Evolutionary conservation across 192 early-diverging fungal species (phyloP).

Genomic region (Coemansia erecta): DNA sequence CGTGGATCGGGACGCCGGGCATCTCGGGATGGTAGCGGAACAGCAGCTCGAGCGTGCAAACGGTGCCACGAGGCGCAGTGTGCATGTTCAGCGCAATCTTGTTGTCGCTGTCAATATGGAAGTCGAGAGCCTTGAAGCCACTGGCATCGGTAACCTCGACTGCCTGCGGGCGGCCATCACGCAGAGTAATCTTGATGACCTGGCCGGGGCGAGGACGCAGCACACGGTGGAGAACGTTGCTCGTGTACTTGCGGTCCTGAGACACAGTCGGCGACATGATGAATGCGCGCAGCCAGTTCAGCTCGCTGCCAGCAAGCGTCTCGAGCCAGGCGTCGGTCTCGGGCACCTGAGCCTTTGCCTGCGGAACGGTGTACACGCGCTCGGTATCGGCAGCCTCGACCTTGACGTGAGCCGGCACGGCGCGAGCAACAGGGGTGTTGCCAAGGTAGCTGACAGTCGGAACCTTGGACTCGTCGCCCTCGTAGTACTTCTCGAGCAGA

Average conservation of each 20-base stretch:
- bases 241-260: slow-evolving; percentile 67
- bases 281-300: slow-evolving; percentile 83
- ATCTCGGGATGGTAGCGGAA: slow-evolving; percentile 79
- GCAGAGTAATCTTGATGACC: slow-evolving; percentile 34
- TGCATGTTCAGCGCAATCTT: slow-evolving; percentile 62
- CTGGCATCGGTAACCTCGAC: slow-evolving; percentile 60
- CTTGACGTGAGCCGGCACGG: slow-evolving; percentile 19
- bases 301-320: slow-evolving; percentile 67
- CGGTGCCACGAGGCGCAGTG: slow-evolving; percentile 49
- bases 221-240: slow-evolving; percentile 65
- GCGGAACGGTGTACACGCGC: slow-evolving; percentile 20
- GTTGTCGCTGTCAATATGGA: slow-evolving; percentile 49
- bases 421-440: slow-evolving; percentile 9
- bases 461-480: slow-evolving; percentile 58
- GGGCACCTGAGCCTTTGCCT: slow-evolving; percentile 20
- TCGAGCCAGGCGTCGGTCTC: slow-evolving; percentile 37
- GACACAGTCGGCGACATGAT: slow-evolving; percentile 74
- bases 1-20: slow-evolving; percentile 80
- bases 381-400: slow-evolving; percentile 14
- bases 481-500: slow-evolving; percentile 78
- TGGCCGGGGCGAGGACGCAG: slow-evolving; percentile 64
- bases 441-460: slow-evolving; percentile 79
- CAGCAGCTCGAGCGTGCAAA: slow-evolving; percentile 73
- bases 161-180: not conserved
- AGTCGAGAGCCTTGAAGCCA: slow-evolving; percentile 48